Conservation (phyloP, 2,329 filamentous ascomycete genomes). For the Dryadomyces sulphureus region DNA sequence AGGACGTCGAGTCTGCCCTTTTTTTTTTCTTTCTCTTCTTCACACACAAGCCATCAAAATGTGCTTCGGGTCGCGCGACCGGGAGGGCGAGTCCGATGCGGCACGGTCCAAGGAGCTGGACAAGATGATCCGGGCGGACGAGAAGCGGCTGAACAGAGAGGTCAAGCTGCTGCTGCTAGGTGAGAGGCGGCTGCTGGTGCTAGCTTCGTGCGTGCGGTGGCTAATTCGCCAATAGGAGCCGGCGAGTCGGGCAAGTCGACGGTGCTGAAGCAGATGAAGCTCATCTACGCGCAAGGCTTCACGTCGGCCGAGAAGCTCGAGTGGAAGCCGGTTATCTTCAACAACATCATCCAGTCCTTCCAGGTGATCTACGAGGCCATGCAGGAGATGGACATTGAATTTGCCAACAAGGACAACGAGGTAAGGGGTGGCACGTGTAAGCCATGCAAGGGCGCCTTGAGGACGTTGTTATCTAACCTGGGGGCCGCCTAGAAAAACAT, state of each 20-base stretch:
- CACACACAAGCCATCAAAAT: slow-evolving; percentile 24
- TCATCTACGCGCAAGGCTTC: slow-evolving; percentile 91
- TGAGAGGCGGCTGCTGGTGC: slow-evolving; percentile 23
- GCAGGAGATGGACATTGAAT: slow-evolving; percentile 67
- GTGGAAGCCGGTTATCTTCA: slow-evolving; percentile 91
- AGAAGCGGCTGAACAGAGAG: slow-evolving; percentile 72
- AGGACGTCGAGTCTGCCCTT: neutral
- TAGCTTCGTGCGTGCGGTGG: no score
- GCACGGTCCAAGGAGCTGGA: slow-evolving; percentile 66
- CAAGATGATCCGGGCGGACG: slow-evolving; percentile 69
- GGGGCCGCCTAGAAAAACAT: slow-evolving; percentile 57
- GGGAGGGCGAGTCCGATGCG: slow-evolving; percentile 30
- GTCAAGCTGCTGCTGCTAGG: slow-evolving; percentile 90
- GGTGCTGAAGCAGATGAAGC: slow-evolving; percentile 96
- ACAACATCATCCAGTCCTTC: slow-evolving; percentile 85
- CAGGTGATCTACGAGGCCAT: slow-evolving; percentile 84
- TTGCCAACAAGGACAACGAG: slow-evolving; percentile 65
- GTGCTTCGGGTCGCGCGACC: slow-evolving; percentile 48
- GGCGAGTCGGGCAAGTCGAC: slow-evolving; percentile 95
- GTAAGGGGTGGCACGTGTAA: slow-evolving; percentile 30
- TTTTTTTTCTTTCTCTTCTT: neutral
- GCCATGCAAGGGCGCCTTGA: neutral
- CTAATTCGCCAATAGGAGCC: no score
- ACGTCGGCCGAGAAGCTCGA: slow-evolving; percentile 78
- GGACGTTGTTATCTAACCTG: no score